phyloP scores from a whole-genome alignment of 2,329 filamentous ascomycete genomes.

The Stemphylium vesicarium region DNA sequence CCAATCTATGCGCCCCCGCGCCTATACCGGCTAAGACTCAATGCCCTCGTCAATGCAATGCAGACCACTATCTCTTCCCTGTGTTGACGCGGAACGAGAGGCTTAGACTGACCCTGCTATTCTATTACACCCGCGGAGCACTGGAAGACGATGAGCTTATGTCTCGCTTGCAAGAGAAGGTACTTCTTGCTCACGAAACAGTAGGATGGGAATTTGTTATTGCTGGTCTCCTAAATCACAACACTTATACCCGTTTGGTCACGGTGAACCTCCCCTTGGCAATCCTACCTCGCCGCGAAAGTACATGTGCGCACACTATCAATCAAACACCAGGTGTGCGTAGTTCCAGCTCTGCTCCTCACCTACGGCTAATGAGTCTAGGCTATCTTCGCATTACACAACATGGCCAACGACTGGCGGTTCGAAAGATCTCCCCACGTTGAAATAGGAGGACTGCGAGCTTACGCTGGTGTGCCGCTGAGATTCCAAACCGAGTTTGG shows the following conservation, averaged over 20 bases:
- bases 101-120: constrained; percentile 49
- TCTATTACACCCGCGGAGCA: constrained; percentile 54
- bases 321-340: constrained; percentile 42
- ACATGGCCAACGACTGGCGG: constrained; percentile 55
- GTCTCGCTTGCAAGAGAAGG: constrained; percentile 52
- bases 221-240: constrained; percentile 53
- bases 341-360: constrained; percentile 9
- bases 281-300: constrained; percentile 55
- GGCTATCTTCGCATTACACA: constrained; percentile 51
- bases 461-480: constrained; percentile 53
- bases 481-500: constrained; percentile 51
- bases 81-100: constrained; percentile 47
- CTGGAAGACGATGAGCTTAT: constrained; percentile 52
- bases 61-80: constrained; percentile 45
- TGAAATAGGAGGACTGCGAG: constrained; percentile 48
- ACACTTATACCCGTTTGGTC: constrained; percentile 53
- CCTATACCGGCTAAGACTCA: constrained; percentile 23
- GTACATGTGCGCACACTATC: constrained; percentile 55
- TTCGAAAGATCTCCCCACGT: constrained; percentile 53
- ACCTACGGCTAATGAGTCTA: constrained; percentile 8
- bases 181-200: constrained; percentile 50
- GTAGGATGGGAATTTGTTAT: constrained; percentile 57
- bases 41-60: constrained; percentile 11
- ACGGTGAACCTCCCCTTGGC: constrained; percentile 52
- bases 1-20: constrained; percentile 24